Base-by-base conservation (phyloP, 2,329 filamentous ascomycete species). In the Pseudogymnoascus sp. region DNA sequence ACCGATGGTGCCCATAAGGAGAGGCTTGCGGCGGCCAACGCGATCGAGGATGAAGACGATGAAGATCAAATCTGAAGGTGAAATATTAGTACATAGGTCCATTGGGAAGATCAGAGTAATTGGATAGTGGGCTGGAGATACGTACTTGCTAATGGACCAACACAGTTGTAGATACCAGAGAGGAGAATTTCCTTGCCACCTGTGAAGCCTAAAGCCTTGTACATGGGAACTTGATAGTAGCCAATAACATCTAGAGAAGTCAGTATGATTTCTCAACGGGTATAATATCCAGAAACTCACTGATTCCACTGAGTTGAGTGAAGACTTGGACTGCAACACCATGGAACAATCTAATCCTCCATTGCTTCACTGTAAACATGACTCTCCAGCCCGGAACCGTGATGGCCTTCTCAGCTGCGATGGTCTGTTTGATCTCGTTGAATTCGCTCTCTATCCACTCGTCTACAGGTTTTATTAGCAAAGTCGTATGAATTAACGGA, bases 311-410 rank as follows among this genome's bases (percentile, higher is more conserved):
- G 69, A 88, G 81, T 67, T 88, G 86, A 2, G 85, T 85, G 68
- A 89, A 86, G 65, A 86, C 80, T 71, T 90, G 86, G 40, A 87
- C 81, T 34, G 83, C 74, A 45, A 81, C 81, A 21, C 83, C 86
- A 65, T 87, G 82, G 67, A 86, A 73, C 61, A 88, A 80, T 14
- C 86, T 79, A 59, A 79, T 86, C 69, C 86, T 80, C 79, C 85
- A 86, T 63, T 81, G 73, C 26, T 81, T 80, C 6, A 83, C 78
- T 11, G 76, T 80, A 69, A 87, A 86, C 74, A 87, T 80, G 62
- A 85, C 78, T 1, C 70, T 71, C 78, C 82, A 87, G 1, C 79
- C 81, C 40, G 77, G 79, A 14, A 72, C 81, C 7, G 80, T 82
- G 47, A 84, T 76, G 1, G 78, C 76, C 62, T 80, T 81, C 69